phyloP scores from a whole-genome alignment of 805 yeast species.

The Candida incommunis region DNA sequence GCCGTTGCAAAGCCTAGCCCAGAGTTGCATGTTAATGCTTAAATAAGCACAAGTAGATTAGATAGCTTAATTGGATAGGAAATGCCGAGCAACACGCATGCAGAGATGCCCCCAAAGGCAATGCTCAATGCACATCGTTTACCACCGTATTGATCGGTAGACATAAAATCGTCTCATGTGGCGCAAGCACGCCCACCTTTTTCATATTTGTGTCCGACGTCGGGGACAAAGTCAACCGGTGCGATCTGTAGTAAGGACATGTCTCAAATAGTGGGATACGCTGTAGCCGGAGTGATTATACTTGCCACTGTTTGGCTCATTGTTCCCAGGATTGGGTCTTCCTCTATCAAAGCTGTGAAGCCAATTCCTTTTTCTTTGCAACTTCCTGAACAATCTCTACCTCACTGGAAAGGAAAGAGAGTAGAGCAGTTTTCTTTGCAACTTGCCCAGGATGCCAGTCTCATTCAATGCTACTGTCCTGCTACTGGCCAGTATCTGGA shows the following conservation, averaged over 20 bases:
- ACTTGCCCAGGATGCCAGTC: slow-evolving; percentile 47
- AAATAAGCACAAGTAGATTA: too few relatives aligned
- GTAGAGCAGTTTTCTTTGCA: slow-evolving; percentile 45
- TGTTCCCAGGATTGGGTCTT: neutral
- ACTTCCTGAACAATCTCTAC: slow-evolving; percentile 64
- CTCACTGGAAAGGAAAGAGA: slow-evolving; percentile 86
- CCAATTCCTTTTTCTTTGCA: slow-evolving; percentile 24
- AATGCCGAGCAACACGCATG: too few relatives aligned
- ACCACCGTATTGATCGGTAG: too few relatives aligned
- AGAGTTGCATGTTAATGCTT: slow-evolving; percentile 69
- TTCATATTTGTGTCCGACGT: too few relatives aligned
- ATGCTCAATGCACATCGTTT: too few relatives aligned
- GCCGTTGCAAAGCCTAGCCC: slow-evolving; percentile 73
- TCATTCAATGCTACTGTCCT: slow-evolving; percentile 82
- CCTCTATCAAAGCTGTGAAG: neutral
- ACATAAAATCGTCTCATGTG: too few relatives aligned
- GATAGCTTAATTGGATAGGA: too few relatives aligned
- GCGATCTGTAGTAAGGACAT: too few relatives aligned
- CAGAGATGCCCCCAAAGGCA: too few relatives aligned
- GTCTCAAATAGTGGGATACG: too few relatives aligned
- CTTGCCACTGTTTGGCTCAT: neutral
- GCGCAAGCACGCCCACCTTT: too few relatives aligned
- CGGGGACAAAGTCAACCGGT: too few relatives aligned
- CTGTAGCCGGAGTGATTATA: neutral
- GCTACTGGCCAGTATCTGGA: slow-evolving; percentile 91